Percentiles rank a stretch among this genome's conserved stretches.
Evolutionary conservation across 2,329 filamentous ascomycete genomes (phyloP).

Genomic region (Aspergillus fumigatiaffinis): DNA sequence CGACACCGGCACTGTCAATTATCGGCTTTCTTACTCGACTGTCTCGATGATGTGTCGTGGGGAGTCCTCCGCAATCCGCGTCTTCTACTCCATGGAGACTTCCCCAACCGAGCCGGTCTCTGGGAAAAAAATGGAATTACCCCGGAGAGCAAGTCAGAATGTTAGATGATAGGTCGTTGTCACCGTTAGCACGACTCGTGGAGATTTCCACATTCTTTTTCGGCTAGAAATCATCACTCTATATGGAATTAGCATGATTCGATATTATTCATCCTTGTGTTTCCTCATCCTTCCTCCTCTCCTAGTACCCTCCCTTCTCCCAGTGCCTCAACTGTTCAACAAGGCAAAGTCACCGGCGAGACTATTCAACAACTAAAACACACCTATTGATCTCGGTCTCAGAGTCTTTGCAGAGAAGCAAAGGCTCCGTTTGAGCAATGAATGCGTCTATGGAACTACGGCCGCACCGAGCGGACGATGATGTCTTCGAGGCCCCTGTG

Average conservation of each 20-base stretch:
- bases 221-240: background rate
- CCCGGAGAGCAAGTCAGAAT: slow-evolving; percentile 1
- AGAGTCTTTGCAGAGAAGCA: background rate
- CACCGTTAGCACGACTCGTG: background rate
- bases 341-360: background rate
- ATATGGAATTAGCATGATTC: background rate
- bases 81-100: background rate
- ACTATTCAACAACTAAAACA: background rate
- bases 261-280: background rate
- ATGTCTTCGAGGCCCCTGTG: slow-evolving; percentile 7
- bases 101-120: slow-evolving; percentile 3
- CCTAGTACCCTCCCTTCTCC: background rate
- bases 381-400: background rate
- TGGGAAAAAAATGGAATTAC: background rate
- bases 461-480: slow-evolving; percentile 11
- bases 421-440: slow-evolving; percentile 14
- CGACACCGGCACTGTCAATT: background rate
- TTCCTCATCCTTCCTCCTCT: background rate
- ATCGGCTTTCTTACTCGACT: background rate
- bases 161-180: slow-evolving; percentile 1
- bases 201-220: background rate
- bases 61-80: slow-evolving; percentile 1
- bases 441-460: slow-evolving; percentile 25
- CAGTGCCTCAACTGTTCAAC: background rate
- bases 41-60: background rate